Conservation (phyloP, 1,139 yeast species). For the Yamadazyma atlantica region DNA sequence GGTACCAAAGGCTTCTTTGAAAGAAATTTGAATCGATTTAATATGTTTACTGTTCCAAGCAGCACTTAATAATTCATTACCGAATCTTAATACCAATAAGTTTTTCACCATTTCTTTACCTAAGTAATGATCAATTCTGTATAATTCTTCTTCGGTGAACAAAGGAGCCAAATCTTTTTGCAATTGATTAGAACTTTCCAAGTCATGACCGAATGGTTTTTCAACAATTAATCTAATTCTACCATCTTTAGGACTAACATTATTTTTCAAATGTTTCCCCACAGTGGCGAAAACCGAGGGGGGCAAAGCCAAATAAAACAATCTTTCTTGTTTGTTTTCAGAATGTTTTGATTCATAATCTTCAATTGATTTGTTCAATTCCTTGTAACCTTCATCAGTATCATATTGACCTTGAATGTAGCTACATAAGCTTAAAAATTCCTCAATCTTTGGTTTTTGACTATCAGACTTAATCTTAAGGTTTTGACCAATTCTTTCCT, state of each 20-base stretch:
- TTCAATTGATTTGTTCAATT: conserved; percentile 55
- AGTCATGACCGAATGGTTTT: conserved; percentile 96
- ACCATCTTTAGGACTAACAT: conserved; percentile 71
- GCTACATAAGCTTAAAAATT: conserved; percentile 62
- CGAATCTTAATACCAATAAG: conserved; percentile 83
- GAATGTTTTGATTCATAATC: conserved; percentile 53
- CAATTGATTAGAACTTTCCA: conserved; percentile 71
- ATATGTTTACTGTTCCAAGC: conserved; percentile 85
- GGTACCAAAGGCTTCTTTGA: conserved; percentile 96
- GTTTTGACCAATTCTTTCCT: conserved; percentile 60
- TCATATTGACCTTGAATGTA: conserved; percentile 84
- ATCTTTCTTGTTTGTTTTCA: conserved; percentile 57
- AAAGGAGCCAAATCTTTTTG: conserved; percentile 79
- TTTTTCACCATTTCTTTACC: conserved; percentile 99
- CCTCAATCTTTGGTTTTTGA: conserved; percentile 48
- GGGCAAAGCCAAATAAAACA: conserved; percentile 92
- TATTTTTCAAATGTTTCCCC: conserved; percentile 67
- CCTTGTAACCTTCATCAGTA: conserved; percentile 65
- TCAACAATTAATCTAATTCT: conserved; percentile 84
- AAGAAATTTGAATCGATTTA: conserved; percentile 78
- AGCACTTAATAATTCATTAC: conserved; percentile 80
- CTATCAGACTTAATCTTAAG: conserved; percentile 57
- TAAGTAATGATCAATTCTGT: conserved; percentile 93
- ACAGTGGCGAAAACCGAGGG: conserved; percentile 88
- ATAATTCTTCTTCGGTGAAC: conserved; percentile 87